Evolutionary conservation across 805 yeast species (phyloP).

Genomic region (Blastobotrys robertii): DNA sequence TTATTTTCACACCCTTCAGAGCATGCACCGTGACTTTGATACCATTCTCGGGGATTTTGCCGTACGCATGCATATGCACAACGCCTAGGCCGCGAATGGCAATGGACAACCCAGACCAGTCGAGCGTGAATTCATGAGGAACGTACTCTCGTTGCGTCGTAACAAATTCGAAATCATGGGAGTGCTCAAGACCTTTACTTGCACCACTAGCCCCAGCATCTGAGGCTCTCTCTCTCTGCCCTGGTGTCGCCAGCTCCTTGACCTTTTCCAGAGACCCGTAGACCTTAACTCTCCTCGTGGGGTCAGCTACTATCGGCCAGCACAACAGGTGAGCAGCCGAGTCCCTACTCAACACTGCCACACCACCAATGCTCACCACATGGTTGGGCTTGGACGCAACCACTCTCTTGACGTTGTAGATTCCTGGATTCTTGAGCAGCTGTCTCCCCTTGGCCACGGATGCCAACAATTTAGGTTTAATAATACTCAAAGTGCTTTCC

Average conservation of each 20-base stretch:
- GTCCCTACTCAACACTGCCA: conserved; percentile 21
- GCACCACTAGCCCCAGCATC: too few relatives aligned
- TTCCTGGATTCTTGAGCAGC: conserved; percentile 17
- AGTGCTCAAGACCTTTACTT: too few relatives aligned
- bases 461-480: conserved; percentile 16
- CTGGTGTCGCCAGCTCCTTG: conserved; percentile 1
- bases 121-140: conserved; percentile 6
- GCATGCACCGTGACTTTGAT: conserved; percentile 19
- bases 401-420: conserved; percentile 15
- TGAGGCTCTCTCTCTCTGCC: not conserved
- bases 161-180: not conserved
- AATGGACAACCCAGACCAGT: conserved; percentile 13
- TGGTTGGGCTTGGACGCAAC: conserved; percentile 23
- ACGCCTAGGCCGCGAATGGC: conserved; percentile 27
- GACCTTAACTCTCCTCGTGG: conserved; percentile 15
- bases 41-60: conserved; percentile 23
- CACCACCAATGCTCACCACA: conserved; percentile 27
- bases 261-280: conserved; percentile 18
- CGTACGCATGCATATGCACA: conserved; percentile 23
- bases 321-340: conserved; percentile 17
- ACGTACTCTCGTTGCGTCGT: not conserved
- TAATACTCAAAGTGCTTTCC: conserved; percentile 12
- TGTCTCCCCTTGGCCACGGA: conserved; percentile 17
- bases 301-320: conserved; percentile 23
- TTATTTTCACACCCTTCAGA: conserved; percentile 18